Base-by-base conservation (phyloP, 2,329 filamentous ascomycete genomes). In the Penicillium hesseltinei region DNA sequence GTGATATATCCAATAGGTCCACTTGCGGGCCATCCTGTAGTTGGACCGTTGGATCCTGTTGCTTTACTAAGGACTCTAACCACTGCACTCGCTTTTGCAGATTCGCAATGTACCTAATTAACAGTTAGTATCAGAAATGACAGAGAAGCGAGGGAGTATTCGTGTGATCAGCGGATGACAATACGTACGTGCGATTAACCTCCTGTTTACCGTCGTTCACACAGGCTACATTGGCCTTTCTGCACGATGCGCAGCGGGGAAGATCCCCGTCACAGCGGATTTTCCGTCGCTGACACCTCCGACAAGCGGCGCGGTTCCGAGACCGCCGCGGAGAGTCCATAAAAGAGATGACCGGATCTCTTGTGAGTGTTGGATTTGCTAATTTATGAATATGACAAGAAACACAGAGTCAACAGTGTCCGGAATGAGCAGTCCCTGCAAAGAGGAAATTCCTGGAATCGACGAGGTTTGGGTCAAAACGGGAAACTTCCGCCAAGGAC, bases 281-380 rank as follows among this genome's bases (percentile, higher is more conserved):
- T 67, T 82, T 82, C 27, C 80, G 73, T 42, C 77, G 71, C 58
- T 82, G 80, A 54, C 80, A 82, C 11, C 71, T 68, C 27, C 63
- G 64, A 40, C 71, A 73, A 10, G 71, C 70, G 61, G 63, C 73
- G 53, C 60, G 71, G 58, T 67, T 74, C 64, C 62, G 72, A 65
- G 53, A 70, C 61, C 60, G 62, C 2, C 59, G 64, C n/a, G 65
- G 61, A 5, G 67, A 66, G 29, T 70, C 64, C 69, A 71, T 71
- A 15, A 15, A 8, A 31, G 5, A 23, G 27, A 15, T 17, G 19
- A 29, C 27, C 10, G 5, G 19, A 8, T 27, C 15, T 2, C 31
- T 15, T 15, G 21, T 19, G 13, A 25, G 19, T 1, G 13, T n/a
- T 35, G n/a, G 29, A 6, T 2, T 38, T 15, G 13, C 11, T 4